phyloP scores from a whole-genome alignment of 73 alveolate species.

The Symbiodinium pilosum region DNA sequence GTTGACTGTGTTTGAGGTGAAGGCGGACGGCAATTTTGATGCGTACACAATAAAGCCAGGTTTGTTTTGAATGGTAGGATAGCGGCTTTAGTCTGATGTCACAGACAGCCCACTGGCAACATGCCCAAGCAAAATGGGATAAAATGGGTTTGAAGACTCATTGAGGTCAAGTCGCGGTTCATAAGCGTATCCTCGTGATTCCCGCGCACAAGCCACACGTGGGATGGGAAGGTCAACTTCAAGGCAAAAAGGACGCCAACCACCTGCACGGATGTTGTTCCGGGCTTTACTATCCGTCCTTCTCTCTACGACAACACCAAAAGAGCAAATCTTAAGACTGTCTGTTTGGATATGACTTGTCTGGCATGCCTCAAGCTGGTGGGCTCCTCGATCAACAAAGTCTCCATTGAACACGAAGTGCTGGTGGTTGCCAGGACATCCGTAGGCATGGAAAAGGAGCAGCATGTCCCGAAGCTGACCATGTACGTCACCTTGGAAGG shows the following conservation, averaged over 20 bases:
- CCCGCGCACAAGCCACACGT: conserved; percentile 46
- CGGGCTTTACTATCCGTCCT: not conserved
- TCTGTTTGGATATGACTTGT: not conserved
- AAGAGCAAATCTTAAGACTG: no score
- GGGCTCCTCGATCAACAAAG: conserved; percentile 84
- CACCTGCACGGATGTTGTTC: conserved; percentile 9
- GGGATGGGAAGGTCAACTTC: conserved; percentile 37
- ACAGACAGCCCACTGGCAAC: no score
- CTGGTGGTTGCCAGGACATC: not conserved
- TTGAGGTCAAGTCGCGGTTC: conserved; percentile 30
- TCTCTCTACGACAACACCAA: not conserved
- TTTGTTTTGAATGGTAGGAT: no score
- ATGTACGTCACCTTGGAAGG: conserved; percentile 48
- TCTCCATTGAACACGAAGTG: conserved; percentile 63
- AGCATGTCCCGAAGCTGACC: conserved; percentile 91
- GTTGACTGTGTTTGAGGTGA: no score
- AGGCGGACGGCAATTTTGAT: no score
- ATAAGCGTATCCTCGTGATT: conserved; percentile 48
- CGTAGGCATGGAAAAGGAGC: conserved; percentile 42
- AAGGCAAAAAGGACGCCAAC: conserved; percentile 65
- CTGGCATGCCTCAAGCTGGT: conserved; percentile 42
- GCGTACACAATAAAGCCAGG: no score
- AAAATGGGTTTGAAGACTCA: no score
- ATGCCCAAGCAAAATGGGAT: no score
- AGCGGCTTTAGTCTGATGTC: no score